Conservation (phyloP, 352 stramenopile species). For the Pseudoperonospora humuli region DNA sequence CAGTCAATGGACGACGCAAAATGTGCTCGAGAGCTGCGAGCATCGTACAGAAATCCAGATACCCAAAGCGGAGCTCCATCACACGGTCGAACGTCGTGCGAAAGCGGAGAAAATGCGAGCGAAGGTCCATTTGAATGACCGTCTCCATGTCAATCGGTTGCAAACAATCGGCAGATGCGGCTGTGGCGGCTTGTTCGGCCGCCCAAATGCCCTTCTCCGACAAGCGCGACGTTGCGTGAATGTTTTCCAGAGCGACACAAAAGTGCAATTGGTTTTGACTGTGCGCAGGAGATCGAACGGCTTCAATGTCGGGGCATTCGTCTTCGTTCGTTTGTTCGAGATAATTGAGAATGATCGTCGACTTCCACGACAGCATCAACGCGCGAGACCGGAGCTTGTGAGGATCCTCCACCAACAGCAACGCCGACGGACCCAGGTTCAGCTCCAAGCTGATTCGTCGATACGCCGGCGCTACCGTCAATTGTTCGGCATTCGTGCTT, state of each 20-base stretch:
- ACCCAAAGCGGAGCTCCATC: constrained; percentile 76
- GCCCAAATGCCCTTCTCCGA: constrained; percentile 67
- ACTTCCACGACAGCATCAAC: constrained; percentile 79
- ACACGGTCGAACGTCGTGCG: constrained; percentile 68
- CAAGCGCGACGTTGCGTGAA: constrained; percentile 69
- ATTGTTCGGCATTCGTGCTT: constrained; percentile 4
- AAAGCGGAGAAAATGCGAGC: constrained; percentile 49
- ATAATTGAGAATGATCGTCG: constrained; percentile 52
- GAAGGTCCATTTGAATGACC: constrained; percentile 62
- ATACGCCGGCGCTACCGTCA: constrained; percentile 22
- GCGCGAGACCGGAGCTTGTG: constrained; percentile 60
- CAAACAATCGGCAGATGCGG: constrained; percentile 56
- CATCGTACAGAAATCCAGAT: constrained; percentile 73
- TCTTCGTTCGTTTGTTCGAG: constrained; percentile 39
- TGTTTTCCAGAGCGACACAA: constrained; percentile 50
- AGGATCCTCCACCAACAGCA: constrained; percentile 72
- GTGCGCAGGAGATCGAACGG: constrained; percentile 10
- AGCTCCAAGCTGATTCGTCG: constrained; percentile 46
- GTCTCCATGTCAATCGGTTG: constrained; percentile 70
- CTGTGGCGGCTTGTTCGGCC: constrained; percentile 29
- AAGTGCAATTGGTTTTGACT: constrained; percentile 57
- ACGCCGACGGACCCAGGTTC: constrained; percentile 50
- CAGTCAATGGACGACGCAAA: constrained; percentile 24
- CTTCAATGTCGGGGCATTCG: constrained; percentile 15
- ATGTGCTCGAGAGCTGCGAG: constrained; percentile 55